Base-by-base conservation (phyloP, 495 filamentous ascomycete genomes). In the Chaetomium fimeti region DNA sequence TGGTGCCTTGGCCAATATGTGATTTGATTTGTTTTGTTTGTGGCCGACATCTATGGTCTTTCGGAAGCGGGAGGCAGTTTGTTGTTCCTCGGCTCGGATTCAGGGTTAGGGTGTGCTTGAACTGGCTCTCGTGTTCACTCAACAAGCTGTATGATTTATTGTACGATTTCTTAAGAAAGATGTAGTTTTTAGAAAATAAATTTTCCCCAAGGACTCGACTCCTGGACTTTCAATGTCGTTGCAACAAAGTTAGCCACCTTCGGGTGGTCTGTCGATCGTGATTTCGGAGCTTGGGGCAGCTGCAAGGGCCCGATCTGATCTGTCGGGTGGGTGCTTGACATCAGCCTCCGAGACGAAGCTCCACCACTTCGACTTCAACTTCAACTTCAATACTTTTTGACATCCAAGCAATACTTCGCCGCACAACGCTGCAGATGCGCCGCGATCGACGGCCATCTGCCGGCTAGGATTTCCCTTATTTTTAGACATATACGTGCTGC, bases 241-340 rank as follows among this genome's bases (percentile, higher is more conserved):
- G 54, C 8, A 55, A 55, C 27, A 55, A 55, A 12, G n/a, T 32
- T 32, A 5, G 15, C 8, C 22, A 18, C 1, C 1, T 27, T n/a
- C 24, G 3, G 28, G 6, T 13, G 18, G 45, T 5, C n/a, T 49
- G 45, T 20, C 45, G 45, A 49, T 49, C 45, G 16, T 20, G 49
- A 52, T 52, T 18, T 28, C 49, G 4, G 18, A n/a, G 32, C 54
- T 28, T 24, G 0, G 18, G 12, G 20, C 54, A 55, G 9, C 11
- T 38, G 54, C 54, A 57, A 57, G 32, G 32, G 18, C 24, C 49
- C 49, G 49, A 47, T 16, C 24, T 4, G 4, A 25, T 3, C 25
- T 9, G 18, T 8, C 32, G 54, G 54, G 25, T 24, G n/a, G 9
- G 20, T 24, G 54, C 54, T 42, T 57, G 54, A 57, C 54, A 57